These are phyloP conservation scores for Grifola frondosa DNA, from an alignment of 1,284 basidiomycete genomes.

Conservation along the genomic window DNA sequence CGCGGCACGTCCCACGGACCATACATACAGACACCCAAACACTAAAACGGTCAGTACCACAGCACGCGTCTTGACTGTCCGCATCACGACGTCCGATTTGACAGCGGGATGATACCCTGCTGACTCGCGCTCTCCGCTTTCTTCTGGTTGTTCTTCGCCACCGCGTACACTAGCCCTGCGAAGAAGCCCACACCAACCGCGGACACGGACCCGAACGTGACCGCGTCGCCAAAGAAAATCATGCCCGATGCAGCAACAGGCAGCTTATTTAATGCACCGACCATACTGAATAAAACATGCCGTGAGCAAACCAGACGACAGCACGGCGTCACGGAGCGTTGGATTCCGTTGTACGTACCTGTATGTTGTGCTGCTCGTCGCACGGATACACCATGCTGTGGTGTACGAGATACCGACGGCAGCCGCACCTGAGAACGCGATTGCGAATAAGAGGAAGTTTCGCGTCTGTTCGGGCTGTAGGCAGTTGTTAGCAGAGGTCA, in stretches of 20 bases:
- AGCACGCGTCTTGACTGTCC: background rate
- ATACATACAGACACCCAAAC: slow-evolving; percentile 3
- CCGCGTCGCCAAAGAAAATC: slow-evolving; percentile 91
- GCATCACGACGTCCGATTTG: slow-evolving; percentile 46
- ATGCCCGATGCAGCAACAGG: slow-evolving; percentile 96
- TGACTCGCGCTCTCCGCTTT: slow-evolving; percentile 53
- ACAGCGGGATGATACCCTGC: slow-evolving; percentile 59
- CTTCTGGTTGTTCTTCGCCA: slow-evolving; percentile 89
- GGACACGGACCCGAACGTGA: slow-evolving; percentile 85
- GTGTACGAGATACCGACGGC: slow-evolving; percentile 98
- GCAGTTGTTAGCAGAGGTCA: slow-evolving; percentile 8
- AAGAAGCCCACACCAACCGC: slow-evolving; percentile 90
- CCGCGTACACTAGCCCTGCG: slow-evolving; percentile 86
- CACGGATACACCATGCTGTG: slow-evolving; percentile 98
- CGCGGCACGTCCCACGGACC: slow-evolving; percentile 1
- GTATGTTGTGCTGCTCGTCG: slow-evolving; percentile 97
- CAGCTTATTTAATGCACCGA: slow-evolving; percentile 97
- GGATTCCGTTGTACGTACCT: slow-evolving; percentile 63
- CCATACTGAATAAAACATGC: slow-evolving; percentile 70
- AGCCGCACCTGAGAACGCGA: slow-evolving; percentile 93
- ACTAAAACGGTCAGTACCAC: slow-evolving; percentile 1
- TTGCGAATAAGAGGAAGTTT: slow-evolving; percentile 80
- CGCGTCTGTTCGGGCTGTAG: slow-evolving; percentile 81
- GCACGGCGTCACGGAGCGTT: too few species aligned
- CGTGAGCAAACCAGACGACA: slow-evolving; percentile 12